A percentile compares a stretch with the other conserved stretches of the same genome.
Conservation (phyloP, 768 basidiomycete genomes). For the Cantharellus cinnabarinus region DNA sequence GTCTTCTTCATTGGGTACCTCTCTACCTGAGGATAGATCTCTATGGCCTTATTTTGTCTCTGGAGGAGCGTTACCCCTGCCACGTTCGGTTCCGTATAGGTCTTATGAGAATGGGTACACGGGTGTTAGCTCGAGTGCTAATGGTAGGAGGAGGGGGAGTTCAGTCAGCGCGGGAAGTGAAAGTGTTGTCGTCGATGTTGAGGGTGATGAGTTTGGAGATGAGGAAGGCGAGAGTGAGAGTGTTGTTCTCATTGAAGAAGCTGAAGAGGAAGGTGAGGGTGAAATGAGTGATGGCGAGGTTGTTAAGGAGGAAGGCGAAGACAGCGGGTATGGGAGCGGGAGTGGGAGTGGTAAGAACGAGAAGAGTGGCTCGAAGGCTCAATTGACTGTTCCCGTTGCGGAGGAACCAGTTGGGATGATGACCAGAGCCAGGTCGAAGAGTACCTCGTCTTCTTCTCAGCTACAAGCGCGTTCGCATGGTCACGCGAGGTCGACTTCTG, state of each 20-base stretch:
- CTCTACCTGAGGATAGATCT: constrained; percentile 82
- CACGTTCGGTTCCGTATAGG: constrained; percentile 1
- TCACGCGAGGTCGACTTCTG: too few relatives aligned
- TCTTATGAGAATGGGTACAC: not conserved
- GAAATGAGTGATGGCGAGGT: constrained; percentile 4
- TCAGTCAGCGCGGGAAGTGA: constrained; percentile 4
- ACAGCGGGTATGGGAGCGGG: too few relatives aligned
- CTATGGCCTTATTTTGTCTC: constrained; percentile 77
- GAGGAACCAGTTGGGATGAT: too few relatives aligned
- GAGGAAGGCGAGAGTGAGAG: not conserved
- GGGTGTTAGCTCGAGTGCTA: constrained; percentile 4
- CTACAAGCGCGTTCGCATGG: too few relatives aligned
- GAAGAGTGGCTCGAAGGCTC: too few relatives aligned
- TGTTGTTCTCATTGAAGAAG: not conserved
- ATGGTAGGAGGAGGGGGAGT: constrained; percentile 6
- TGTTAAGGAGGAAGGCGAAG: not conserved
- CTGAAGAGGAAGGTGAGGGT: not conserved
- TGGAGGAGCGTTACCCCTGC: constrained; percentile 6
- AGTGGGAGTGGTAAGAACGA: too few relatives aligned
- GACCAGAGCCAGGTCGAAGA: too few relatives aligned
- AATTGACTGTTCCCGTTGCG: too few relatives aligned
- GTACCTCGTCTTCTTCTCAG: too few relatives aligned
- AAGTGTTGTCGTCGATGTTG: constrained; percentile 3
- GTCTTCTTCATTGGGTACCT: constrained; percentile 24
- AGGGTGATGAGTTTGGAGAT: not conserved